These are phyloP conservation scores for Ceriops tagal DNA, from an alignment of 345 rosid species.

Conservation along the genomic window DNA sequence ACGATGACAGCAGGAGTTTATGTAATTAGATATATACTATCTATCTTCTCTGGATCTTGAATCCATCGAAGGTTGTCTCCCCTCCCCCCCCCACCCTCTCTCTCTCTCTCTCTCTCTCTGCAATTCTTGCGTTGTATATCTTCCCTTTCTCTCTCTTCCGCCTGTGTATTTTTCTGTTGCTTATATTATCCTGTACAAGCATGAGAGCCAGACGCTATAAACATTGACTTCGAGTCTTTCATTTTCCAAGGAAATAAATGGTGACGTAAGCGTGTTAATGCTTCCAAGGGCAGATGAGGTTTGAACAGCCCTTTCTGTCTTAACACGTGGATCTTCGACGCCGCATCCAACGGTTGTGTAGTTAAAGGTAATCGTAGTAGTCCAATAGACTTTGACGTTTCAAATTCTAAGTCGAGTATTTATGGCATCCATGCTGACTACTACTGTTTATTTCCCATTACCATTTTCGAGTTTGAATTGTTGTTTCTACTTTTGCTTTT, in stretches of 20 bases:
- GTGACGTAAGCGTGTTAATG: constrained; percentile 2
- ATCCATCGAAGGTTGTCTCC: background rate
- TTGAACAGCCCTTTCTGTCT: background rate
- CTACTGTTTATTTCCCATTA: too few species aligned
- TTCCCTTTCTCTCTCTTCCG: background rate
- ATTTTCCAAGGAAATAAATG: background rate
- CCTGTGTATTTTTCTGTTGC: background rate
- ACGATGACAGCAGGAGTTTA: too few species aligned
- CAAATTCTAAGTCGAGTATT: background rate
- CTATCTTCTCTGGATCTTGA: constrained; percentile 18
- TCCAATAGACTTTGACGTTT: background rate
- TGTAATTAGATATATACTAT: background rate
- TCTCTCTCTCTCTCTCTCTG: background rate
- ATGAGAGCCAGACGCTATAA: too few species aligned
- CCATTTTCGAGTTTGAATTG: too few species aligned
- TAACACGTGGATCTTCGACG: background rate
- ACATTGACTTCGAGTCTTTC: constrained; percentile 11
- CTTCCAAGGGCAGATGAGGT: background rate
- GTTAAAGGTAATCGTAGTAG: background rate
- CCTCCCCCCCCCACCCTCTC: background rate
- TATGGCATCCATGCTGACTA: too few species aligned
- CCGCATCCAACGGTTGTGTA: background rate
- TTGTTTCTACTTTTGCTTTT: background rate
- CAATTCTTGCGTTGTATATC: background rate
- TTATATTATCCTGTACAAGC: background rate